Base-by-base conservation (phyloP, 257 asterid species). In the Nicotiana obtusifolia region DNA sequence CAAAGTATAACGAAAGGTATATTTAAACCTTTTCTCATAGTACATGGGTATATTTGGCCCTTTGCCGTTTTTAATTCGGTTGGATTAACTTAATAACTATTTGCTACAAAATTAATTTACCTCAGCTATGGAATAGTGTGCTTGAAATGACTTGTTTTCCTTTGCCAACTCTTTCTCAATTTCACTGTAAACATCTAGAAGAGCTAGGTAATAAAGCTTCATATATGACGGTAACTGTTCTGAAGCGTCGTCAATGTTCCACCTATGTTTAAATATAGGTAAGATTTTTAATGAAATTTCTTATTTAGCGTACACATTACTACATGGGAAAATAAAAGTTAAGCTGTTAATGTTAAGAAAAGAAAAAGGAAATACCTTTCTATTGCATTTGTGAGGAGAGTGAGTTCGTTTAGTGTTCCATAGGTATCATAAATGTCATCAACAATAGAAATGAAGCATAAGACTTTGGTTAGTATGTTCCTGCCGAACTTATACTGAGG, bases 111-210 rank as follows among this genome's bases (percentile, higher is more conserved):
- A 3, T 16, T 35, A 35, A 8, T 65, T 52, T 52, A 67, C 76
- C 53, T 20, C 76, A 67, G 5, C 14, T 33, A 67, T 19, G 5
- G 86, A 81, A 24, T 82, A 82, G 1, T 60, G 5, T 11, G 77
- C 75, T 0, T 22, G 17, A 19, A 54, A 24, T 0, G 81, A 54
- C 17, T 3, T 77, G 7, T 82, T 84, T 3, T 22, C 56, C 54
- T 83, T 73, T 17, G 15, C 81, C 64, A 85, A 44, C n/a, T 65
- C 82, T 52, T 78, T 64, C 65, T 78, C 84, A 9, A 78, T 83
- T 59, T 87, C 88, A 3, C 2, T 1, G 5, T 73, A 82, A 44
- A 82, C n/a, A 26, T 81, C 44, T 11, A 87, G 31, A 6, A 87
- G 52, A 5, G 59, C 76, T 8, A 0, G 9, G 31, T 81, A 85